Percentiles rank a stretch among this genome's conserved stretches.
Conservation (phyloP, 768 basidiomycete species). For the Calocera cornea region DNA sequence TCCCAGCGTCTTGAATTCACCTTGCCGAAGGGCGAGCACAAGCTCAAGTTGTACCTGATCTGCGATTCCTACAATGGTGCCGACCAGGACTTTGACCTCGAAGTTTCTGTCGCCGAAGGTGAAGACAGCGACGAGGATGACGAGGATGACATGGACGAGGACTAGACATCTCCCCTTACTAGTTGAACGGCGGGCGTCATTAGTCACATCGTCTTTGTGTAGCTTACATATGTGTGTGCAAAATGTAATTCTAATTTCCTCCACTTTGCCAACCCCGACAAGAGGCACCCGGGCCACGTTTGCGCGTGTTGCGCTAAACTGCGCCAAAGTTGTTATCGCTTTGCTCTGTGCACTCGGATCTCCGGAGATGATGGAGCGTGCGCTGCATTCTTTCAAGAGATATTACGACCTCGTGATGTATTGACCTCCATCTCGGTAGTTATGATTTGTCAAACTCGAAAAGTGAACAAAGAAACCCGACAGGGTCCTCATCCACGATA, state of each 20-base stretch:
- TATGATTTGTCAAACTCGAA: no score
- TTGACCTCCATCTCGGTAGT: no score
- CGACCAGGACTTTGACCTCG: constrained; percentile 79
- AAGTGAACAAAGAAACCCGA: no score
- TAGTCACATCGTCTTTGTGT: not conserved
- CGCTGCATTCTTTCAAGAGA: not conserved
- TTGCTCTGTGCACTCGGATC: no score
- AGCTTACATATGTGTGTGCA: not conserved
- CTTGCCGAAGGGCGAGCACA: constrained; percentile 68
- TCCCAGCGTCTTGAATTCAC: constrained; percentile 79
- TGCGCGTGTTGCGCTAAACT: no score
- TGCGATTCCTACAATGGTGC: constrained; percentile 86
- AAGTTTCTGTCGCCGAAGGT: constrained; percentile 80
- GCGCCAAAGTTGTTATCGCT: no score
- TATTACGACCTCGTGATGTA: not conserved
- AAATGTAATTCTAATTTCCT: not conserved
- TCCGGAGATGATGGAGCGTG: no score
- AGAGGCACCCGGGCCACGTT: no score
- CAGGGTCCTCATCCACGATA: no score
- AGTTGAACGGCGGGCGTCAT: not conserved
- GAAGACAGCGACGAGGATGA: constrained; percentile 78
- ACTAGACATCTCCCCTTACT: constrained; percentile 16
- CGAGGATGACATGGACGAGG: constrained; percentile 34
- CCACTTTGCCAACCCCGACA: no score
- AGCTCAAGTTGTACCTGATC: constrained; percentile 77